These are phyloP conservation scores for Dioszegia hungarica DNA, from an alignment of 768 basidiomycete genomes.

Conservation along the genomic window DNA sequence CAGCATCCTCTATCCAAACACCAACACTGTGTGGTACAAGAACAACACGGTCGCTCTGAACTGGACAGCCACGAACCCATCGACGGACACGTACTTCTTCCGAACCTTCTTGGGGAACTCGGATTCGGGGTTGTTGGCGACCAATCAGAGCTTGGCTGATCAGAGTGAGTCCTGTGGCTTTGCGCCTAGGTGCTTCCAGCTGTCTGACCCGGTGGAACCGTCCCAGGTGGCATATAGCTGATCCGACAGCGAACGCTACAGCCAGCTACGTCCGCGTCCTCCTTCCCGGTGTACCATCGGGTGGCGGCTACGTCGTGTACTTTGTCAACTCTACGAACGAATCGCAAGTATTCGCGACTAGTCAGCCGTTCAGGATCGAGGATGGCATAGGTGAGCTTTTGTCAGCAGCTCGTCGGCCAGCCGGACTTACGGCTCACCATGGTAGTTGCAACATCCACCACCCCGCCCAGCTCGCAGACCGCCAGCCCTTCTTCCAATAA, in stretches of 20 bases:
- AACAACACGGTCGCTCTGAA: conserved; percentile 39
- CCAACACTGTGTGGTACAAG: conserved; percentile 19
- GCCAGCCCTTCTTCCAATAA: background rate
- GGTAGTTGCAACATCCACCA: conserved; percentile 1
- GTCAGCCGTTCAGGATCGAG: conserved; percentile 29
- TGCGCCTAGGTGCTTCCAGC: too few relatives aligned
- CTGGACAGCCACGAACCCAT: conserved; percentile 28
- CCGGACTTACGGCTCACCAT: too few relatives aligned
- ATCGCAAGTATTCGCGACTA: conserved; percentile 28
- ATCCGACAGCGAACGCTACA: conserved; percentile 36
- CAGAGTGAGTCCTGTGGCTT: conserved; percentile 22
- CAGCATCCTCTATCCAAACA: conserved; percentile 4
- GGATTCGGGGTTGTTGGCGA: conserved; percentile 21
- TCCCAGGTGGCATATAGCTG: too few relatives aligned
- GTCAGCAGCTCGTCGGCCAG: too few relatives aligned
- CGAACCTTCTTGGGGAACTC: conserved; percentile 23
- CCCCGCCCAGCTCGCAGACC: background rate
- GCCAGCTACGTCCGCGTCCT: conserved; percentile 27
- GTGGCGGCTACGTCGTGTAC: conserved; percentile 29
- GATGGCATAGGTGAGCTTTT: conserved; percentile 26
- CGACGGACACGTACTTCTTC: conserved; percentile 34
- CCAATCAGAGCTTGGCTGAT: conserved; percentile 34
- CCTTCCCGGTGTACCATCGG: conserved; percentile 20
- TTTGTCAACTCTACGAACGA: conserved; percentile 37
- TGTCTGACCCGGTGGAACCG: too few relatives aligned